Evolutionary conservation across 2,329 filamentous ascomycete species (phyloP), one percentile per base, ranked within the genome.

Genomic region (Dactylellina parvicollis): DNA sequence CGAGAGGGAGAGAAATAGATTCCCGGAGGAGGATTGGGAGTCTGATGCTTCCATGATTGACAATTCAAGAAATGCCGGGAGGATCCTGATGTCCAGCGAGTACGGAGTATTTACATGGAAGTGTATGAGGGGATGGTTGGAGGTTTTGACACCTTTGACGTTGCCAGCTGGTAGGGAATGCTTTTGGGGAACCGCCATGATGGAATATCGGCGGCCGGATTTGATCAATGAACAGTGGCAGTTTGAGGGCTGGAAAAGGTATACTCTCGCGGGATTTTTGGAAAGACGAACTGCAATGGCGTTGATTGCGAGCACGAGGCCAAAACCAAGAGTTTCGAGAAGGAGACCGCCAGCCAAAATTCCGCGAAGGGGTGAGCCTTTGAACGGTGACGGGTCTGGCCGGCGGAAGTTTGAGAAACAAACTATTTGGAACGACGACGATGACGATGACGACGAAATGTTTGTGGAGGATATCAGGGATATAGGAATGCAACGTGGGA

Each of bases 381-480:
- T 40, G 10, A 42, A 34, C 32, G 30, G 50, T 4, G 50, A 38
- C 4, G 52, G 18, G n/a, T 3, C 14, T 4, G 16, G 24, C 3
- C 22, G 14, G 9, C 30, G 24, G 8, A n/a, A 3, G n/a, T 3
- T 47, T 4, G 20, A 24, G 4, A 3, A 8, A 18, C 20, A 4
- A 3, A 47, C 42, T 42, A 42, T 42, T 47, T 42, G 3, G 12
- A 38, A 38, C 3, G 7, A 30, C 14, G 36, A 18, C 16, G 56
- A 38, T 38, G 62, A 66, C 9, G 62, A 57, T 18, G 62, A 66
- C n/a, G 62, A 66, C 10, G 61, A 59, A 22, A 20, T 32, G 8
- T 66, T 66, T 34, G 36, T 66, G 4, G 62, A 66, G 16, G 42
- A 66, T 52, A 36, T 65, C 8, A 16, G 38, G 4, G 32, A 28